Evolutionary conservation across 2,329 filamentous ascomycete species (phyloP), one percentile per base, ranked within the genome.

Genomic region (Aspergillus tamarii): DNA sequence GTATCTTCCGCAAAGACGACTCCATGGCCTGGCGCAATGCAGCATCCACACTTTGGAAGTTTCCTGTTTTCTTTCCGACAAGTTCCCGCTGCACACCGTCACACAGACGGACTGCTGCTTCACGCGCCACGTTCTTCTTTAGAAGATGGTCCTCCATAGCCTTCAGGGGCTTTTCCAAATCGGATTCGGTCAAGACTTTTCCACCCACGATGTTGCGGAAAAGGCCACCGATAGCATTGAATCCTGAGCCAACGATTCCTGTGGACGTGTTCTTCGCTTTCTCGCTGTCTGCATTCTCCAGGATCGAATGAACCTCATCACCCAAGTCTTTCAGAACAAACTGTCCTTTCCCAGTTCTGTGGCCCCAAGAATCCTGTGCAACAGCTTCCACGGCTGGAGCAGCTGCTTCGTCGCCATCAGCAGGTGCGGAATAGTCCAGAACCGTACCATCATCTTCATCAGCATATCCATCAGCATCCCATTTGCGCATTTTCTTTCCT

Each of bases 131-230:
- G 73, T 99, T 99, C 84, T 99, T 99, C 80, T 91, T 89, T 64
- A 99, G 81, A 8, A 99, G 84, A 77, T 98, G 94, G 62, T 97
- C 93, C 76, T 97, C 93, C 93, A 99, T 97, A 36, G 91, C 91
- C 79, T 94, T 95, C 82, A 99, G 89, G 2, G 95, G 92, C 77
- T 96, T 96, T 66, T 93, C 91, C 26, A 99, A 85, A 73, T 98
- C 94, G 68, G 91, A 88, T 76, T 93, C 92, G 1, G 93, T 96
- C 73, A 99, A 82, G 0, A 90, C 92, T 83, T 97, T 97, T 67
- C 96, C 95, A 60, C 95, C 95, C 0, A 99, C 91, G 45, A 99
- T 91, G 75, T 97, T 98, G 69, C 93, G 89, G 83, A 99, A 97
- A 62, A 98, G 87, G 21, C 93, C 92, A 60, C 92, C 89, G 67